Percentiles rank a stretch among this genome's conserved stretches.
Conservation (phyloP, 495 filamentous ascomycete species). For the Talaromyces liani region DNA sequence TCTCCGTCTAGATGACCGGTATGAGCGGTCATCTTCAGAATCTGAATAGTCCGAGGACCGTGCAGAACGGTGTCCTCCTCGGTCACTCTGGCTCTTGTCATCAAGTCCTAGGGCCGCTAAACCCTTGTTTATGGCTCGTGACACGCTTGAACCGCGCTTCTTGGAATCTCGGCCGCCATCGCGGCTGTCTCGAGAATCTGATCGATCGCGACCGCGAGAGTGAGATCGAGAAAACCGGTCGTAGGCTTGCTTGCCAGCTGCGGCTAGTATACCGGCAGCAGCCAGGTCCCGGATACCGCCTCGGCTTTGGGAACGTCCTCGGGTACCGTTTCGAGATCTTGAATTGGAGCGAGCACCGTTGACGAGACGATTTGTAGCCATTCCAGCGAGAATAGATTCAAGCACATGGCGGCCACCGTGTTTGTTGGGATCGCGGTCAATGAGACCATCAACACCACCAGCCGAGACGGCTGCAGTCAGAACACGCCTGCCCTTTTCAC, state of each 20-base stretch:
- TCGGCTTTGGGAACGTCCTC: slow-evolving; percentile 33
- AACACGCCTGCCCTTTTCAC: slow-evolving; percentile 78
- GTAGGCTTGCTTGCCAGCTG: slow-evolving; percentile 73
- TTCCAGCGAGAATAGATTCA: slow-evolving; percentile 78
- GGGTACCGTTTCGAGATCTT: slow-evolving; percentile 29
- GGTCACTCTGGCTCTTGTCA: slow-evolving; percentile 24
- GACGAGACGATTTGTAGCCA: slow-evolving; percentile 72
- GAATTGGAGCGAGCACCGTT: slow-evolving; percentile 64
- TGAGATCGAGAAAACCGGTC: slow-evolving; percentile 48
- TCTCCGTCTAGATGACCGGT: slow-evolving; percentile 37
- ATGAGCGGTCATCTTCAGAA: slow-evolving; percentile 49
- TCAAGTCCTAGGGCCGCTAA: slow-evolving; percentile 48
- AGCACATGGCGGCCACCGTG: slow-evolving; percentile 57
- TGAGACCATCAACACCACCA: slow-evolving; percentile 71
- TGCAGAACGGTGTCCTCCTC: slow-evolving; percentile 18
- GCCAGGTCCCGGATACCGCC: slow-evolving; percentile 56
- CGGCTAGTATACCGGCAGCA: slow-evolving; percentile 65
- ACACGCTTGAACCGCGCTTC: slow-evolving; percentile 50
- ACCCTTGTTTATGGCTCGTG: slow-evolving; percentile 47
- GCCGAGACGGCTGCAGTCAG: slow-evolving; percentile 80
- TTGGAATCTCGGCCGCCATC: slow-evolving; percentile 34
- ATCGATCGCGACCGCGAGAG: slow-evolving; percentile 49
- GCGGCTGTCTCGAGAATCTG: slow-evolving; percentile 28
- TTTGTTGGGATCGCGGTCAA: slow-evolving; percentile 65
- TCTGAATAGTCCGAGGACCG: slow-evolving; percentile 25